Conservation (phyloP, 768 basidiomycete species). For the Hebeloma cylindrosporum region DNA sequence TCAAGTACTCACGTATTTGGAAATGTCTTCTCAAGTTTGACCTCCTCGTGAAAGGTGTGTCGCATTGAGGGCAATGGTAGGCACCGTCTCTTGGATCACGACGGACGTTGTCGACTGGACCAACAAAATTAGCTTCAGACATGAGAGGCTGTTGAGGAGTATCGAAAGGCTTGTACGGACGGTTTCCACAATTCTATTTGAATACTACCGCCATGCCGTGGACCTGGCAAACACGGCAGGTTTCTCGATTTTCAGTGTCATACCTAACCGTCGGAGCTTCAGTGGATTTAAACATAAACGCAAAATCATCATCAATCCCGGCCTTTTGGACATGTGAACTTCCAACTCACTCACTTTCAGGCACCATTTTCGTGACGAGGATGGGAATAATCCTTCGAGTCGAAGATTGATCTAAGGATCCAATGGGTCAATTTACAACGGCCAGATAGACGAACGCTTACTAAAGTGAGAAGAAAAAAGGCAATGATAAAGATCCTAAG, state of each 20-base stretch:
- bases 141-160: slow-evolving; percentile 17
- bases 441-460: no score
- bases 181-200: slow-evolving; percentile 19
- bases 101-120: slow-evolving; percentile 32
- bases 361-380: no score
- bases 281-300: slow-evolving; percentile 18
- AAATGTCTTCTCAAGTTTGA: slow-evolving; percentile 37
- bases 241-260: no score
- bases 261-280: slow-evolving; percentile 19
- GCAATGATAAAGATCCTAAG: no score
- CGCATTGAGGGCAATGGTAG: slow-evolving; percentile 37
- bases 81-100: slow-evolving; percentile 34
- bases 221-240: no score
- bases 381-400: no score
- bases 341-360: no score
- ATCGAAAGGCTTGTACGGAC: slow-evolving; percentile 15
- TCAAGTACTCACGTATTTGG: slow-evolving; percentile 32
- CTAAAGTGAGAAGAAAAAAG: no score
- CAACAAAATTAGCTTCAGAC: slow-evolving; percentile 18
- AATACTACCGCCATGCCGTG: slow-evolving; percentile 11
- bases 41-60: slow-evolving; percentile 36
- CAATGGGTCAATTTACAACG: no score
- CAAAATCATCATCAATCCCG: slow-evolving; percentile 15
- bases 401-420: no score
- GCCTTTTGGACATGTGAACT: no score